A percentile compares a stretch with the other conserved stretches of the same genome.
These are phyloP conservation scores for Auriscalpium vulgare DNA, from an alignment of 768 basidiomycete genomes.

Conservation along the genomic window DNA sequence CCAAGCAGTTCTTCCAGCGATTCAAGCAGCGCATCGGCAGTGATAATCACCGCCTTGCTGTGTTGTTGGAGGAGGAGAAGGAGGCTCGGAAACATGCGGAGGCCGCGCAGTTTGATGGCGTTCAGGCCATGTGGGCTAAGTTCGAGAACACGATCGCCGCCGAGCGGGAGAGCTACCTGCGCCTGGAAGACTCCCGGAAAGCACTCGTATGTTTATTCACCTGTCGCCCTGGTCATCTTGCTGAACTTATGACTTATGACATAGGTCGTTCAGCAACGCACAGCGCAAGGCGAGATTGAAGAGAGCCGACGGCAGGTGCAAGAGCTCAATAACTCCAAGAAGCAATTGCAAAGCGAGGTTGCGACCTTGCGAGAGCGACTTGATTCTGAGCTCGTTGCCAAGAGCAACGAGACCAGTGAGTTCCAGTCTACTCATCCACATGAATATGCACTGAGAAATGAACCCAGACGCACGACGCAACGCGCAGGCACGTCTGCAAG, in stretches of 20 bases:
- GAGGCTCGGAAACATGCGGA: conserved; percentile 55
- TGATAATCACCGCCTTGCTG: conserved; percentile 47
- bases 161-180: conserved; percentile 54
- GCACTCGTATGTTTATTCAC: conserved; percentile 43
- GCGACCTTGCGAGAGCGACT: conserved; percentile 46
- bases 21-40: conserved; percentile 47
- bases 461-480: conserved; percentile 47
- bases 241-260: not conserved
- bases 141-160: conserved; percentile 50
- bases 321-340: conserved; percentile 49
- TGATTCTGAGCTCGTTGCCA: conserved; percentile 41
- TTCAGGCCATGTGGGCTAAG: conserved; percentile 60
- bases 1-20: conserved; percentile 52
- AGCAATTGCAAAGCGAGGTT: conserved; percentile 49
- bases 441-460: no score
- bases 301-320: conserved; percentile 53
- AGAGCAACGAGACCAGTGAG: conserved; percentile 53
- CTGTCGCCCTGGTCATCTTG: not conserved
- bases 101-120: conserved; percentile 53
- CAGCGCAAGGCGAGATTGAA: conserved; percentile 57
- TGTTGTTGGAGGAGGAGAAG: conserved; percentile 54
- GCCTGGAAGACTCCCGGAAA: conserved; percentile 63
- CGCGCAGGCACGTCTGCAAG: conserved; percentile 51
- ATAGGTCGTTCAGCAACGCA: conserved; percentile 61
- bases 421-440: not conserved